Conservation (phyloP, 495 filamentous ascomycete genomes). For the Annulohypoxylon bovei region DNA sequence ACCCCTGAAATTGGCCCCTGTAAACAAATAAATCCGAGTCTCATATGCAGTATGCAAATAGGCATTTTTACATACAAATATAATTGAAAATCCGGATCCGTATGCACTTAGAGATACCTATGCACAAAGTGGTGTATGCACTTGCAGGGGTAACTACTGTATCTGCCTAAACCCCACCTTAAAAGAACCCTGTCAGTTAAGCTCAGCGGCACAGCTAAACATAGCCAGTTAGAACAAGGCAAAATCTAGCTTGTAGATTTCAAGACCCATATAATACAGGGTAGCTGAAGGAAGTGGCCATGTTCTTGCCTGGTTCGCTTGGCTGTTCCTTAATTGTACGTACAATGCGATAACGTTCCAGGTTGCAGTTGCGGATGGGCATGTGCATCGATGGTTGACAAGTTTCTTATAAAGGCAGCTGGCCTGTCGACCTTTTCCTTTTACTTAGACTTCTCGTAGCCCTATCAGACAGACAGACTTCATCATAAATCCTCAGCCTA, state of each 20-base stretch:
- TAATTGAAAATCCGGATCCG: too few relatives aligned
- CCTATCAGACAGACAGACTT: background rate
- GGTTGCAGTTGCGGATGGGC: background rate
- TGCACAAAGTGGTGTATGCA: too few relatives aligned
- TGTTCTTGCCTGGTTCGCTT: background rate
- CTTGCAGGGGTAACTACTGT: too few relatives aligned
- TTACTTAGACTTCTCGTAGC: background rate
- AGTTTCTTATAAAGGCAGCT: background rate
- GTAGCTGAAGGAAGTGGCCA: background rate
- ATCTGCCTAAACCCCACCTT: background rate
- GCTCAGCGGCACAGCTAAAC: conserved; percentile 3
- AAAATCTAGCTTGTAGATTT: background rate
- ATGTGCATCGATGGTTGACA: background rate
- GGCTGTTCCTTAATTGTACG: background rate
- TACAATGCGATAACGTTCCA: background rate
- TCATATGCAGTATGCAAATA: too few relatives aligned
- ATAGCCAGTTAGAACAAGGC: background rate
- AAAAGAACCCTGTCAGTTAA: background rate
- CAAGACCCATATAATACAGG: background rate
- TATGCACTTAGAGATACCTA: too few relatives aligned
- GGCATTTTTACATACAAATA: too few relatives aligned
- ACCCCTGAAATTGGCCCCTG: too few relatives aligned
- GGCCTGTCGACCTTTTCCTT: background rate
- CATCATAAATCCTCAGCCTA: background rate
- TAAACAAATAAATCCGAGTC: too few relatives aligned